Evolutionary conservation across 345 rosid genomes (phyloP), one percentile per base, ranked within the genome.

Genomic region (Excoecaria cochinchinensis): DNA sequence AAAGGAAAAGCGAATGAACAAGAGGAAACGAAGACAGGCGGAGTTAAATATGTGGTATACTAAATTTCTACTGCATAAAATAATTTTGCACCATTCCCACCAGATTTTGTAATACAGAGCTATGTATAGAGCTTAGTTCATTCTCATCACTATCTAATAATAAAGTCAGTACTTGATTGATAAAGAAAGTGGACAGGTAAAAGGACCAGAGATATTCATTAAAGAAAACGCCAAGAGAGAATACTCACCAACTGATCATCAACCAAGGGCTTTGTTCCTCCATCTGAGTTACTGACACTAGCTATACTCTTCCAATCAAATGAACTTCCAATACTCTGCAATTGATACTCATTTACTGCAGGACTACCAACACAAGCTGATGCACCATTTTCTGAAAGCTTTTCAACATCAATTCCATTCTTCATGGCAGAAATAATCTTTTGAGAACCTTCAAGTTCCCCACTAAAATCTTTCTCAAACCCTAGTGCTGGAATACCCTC

Each of bases 351-450:
- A 74, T 80, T 77, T 79, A 31, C 57, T 76, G 76, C 74, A 61
- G 74, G 71, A 69, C 71, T 71, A 19, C 69, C 78, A 51, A 48
- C 65, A 72, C 82, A 86, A 75, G 71, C 73, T 62, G 72, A 80
- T 40, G 91, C 82, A 73, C 25, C 83, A 81, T 71, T 78, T 57
- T 62, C 84, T n/a, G 89, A 77, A 77, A 83, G 77, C 3, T 59
- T 72, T 60, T 74, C 79, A 51, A 16, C 62, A 47, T 67, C 80
- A 59, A 44, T 47, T 74, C 67, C 79, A 70, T 72, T 71, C 71
- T 85, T 81, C 72, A 83, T 52, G 48, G 76, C 64, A 57, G 77
- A 51, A 75, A 68, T 1, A 76, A 79, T 79, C 74, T 46, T 82
- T 69, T 79, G 81, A 55, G 72, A 77, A 66, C 69, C 68, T 65